Evolutionary conservation across 441 rosid genomes (phyloP), one percentile per base, ranked within the genome.

Genomic region (Jatropha multifida): DNA sequence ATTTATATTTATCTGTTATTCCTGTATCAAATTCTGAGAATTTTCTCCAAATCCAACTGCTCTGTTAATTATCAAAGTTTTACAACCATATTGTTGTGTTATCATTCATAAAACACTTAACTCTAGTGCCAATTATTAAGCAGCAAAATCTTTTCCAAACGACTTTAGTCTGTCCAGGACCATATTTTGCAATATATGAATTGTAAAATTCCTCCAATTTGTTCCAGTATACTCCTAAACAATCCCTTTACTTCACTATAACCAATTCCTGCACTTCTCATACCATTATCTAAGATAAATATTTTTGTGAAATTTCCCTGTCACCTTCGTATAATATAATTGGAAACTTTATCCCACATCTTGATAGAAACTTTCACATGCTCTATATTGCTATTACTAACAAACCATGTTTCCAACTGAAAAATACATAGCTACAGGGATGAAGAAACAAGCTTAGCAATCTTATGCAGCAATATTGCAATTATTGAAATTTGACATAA

Each of bases 41-140:
- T 15, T 55, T 59, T 44, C 72, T 75, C 73, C 67, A 48, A 60
- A 51, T 23, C 14, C 68, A 69, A 41, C 72, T 52, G 3, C 59
- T n/a, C 32, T 11, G 4, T 10, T 55, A 15, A 18, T 65, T 49
- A 23, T 38, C 18, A 52, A 61, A 32, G 15, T 52, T 64, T 1
- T 9, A n/a, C 44, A 11, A 37, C 15, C 32, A 48, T 23, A 27
- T 72, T 56, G 11, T 23, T 23, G 13, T 71, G 56, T 63, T 5
- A 54, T 74, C 23, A 42, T 67, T 65, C 44, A 59, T 26, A 67
- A 54, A 54, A 26, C 18, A 55, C 46, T 3, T 14, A 66, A 46
- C 46, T 38, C 46, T 66, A 26, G 11, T 5, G 55, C 71, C 42
- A 54, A 40, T 27, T 44, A 54, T 27, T 44, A 54, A 42, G 40